Conservation (phyloP, 768 basidiomycete species). For the Dendrothele bispora region DNA sequence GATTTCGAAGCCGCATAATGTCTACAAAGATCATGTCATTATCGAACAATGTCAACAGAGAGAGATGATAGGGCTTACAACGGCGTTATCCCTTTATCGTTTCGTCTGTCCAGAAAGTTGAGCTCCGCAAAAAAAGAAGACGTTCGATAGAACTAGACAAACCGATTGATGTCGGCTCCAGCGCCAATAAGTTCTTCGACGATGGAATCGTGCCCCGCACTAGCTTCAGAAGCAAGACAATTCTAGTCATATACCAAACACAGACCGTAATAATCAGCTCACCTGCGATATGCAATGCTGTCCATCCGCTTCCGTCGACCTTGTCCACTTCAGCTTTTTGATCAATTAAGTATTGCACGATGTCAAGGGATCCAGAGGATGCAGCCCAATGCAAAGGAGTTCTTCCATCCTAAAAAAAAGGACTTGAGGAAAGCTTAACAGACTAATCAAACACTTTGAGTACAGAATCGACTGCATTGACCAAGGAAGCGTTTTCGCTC, state of each 20-base stretch:
- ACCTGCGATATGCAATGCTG: slow-evolving; percentile 81
- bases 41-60: slow-evolving; percentile 4
- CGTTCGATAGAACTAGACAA: slow-evolving; percentile 18
- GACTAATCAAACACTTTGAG: slow-evolving; percentile 8
- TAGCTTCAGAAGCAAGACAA: slow-evolving; percentile 47
- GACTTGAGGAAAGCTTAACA: neutral
- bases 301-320: slow-evolving; percentile 70
- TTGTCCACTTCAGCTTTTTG: slow-evolving; percentile 69
- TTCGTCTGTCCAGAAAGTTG: slow-evolving; percentile 46
- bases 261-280: slow-evolving; percentile 13
- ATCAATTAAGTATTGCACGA: slow-evolving; percentile 67
- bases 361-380: slow-evolving; percentile 68
- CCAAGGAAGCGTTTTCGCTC: slow-evolving; percentile 56
- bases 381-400: slow-evolving; percentile 89
- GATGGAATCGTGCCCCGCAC: slow-evolving; percentile 76
- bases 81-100: slow-evolving; percentile 81
- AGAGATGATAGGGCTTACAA: slow-evolving; percentile 51
- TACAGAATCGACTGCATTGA: slow-evolving; percentile 68
- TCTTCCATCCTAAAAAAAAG: slow-evolving; percentile 59
- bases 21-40: slow-evolving; percentile 37
- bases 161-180: slow-evolving; percentile 77
- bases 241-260: slow-evolving; percentile 7
- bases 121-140: too few relatives aligned
- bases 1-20: slow-evolving; percentile 95
- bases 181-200: slow-evolving; percentile 78